Base-by-base conservation (phyloP, 2,329 filamentous ascomycete species). In the Exophiala sp. region DNA sequence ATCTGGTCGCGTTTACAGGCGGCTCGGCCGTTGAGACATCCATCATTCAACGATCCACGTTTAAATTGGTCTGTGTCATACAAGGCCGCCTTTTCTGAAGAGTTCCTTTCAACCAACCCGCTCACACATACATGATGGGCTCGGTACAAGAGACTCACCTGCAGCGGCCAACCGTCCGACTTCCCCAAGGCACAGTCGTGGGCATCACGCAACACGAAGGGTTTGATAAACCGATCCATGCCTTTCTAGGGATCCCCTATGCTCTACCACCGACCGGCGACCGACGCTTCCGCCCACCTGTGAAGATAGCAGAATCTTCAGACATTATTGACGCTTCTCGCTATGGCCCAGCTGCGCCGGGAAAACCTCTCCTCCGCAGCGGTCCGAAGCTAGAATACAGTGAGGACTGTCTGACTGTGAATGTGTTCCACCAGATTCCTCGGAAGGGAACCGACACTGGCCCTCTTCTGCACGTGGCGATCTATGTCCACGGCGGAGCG, bases 241-340 rank as follows among this genome's bases (percentile, higher is more conserved):
- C 64, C 4, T 79, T 78, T 56, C 62, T 73, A 0, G 73, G 74
- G 1, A 68, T 79, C 9, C 74, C 73, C 0, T 78, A 77, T 52
- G 74, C 71, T 0, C 58, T 71, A 2, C 69, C 73, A 2, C 73
- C 75, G 9, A 66, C 63, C 2, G 74, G 72, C 0, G 66, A 74
- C n/a, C 64, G 64, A 16, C 68, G 75, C 11, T 78, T 78, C 52
- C 66, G 64, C 4, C 68, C 63, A 2, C 62, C 73, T 1, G 62
- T 62, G 21, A 60, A 61, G 23, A 58, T 68, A 6, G 58, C 61
- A 10, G 43, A 47, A 11, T 50, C 50, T 10, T 62, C 55, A 23
- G 46, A 60, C 38, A 11, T 24, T 7, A 66, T 72, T 40, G 63
- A 72, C 56, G 69, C 66, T 1, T 62, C 64, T 1, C 61, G 58